These are phyloP conservation scores for Linum usitatissimum DNA, from an alignment of 345 rosid genomes.

Conservation along the genomic window DNA sequence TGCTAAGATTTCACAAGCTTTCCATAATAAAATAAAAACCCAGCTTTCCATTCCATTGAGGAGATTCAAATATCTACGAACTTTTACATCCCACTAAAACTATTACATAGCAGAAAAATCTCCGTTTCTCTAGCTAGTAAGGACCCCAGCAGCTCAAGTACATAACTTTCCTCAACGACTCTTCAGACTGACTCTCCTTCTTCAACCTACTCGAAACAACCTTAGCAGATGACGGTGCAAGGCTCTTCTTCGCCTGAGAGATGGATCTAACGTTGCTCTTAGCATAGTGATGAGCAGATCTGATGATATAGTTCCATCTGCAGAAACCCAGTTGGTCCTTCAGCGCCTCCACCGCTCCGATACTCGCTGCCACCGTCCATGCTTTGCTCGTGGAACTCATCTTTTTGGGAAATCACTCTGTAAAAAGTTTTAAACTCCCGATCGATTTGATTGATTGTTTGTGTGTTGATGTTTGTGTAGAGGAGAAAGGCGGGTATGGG, in stretches of 20 bases:
- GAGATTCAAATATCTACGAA: too few species aligned
- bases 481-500: too few species aligned
- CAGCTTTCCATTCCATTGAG: too few species aligned
- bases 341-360: slow-evolving; percentile 29
- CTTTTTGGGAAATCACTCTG: background rate
- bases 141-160: slow-evolving; percentile 52
- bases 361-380: slow-evolving; percentile 26
- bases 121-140: too few species aligned
- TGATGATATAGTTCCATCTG: slow-evolving; percentile 25
- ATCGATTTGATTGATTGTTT: too few species aligned
- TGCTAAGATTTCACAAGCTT: too few species aligned
- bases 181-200: slow-evolving; percentile 27
- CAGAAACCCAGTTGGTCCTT: slow-evolving; percentile 30
- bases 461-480: too few species aligned
- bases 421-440: too few species aligned
- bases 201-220: slow-evolving; percentile 2
- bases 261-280: slow-evolving; percentile 16
- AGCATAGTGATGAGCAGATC: slow-evolving; percentile 14
- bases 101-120: too few species aligned
- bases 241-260: slow-evolving; percentile 20
- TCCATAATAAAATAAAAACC: too few species aligned
- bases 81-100: too few species aligned
- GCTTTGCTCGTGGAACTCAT: slow-evolving; percentile 29
- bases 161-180: slow-evolving; percentile 40
- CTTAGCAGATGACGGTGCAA: slow-evolving; percentile 16